These are phyloP conservation scores for Choiromyces venosus DNA, from an alignment of 495 filamentous ascomycete genomes.

Conservation along the genomic window DNA sequence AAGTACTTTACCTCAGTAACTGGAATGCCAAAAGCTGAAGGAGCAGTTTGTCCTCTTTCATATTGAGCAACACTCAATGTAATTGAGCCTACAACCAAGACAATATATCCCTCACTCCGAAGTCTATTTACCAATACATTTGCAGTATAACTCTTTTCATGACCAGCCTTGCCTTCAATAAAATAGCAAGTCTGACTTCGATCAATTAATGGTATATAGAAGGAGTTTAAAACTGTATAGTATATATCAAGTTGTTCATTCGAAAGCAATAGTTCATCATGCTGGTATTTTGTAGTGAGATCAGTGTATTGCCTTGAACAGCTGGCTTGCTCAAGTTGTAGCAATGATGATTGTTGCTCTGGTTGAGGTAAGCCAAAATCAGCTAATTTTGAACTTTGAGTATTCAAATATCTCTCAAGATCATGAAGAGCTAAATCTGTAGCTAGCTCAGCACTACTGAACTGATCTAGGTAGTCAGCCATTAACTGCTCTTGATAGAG, in stretches of 20 bases:
- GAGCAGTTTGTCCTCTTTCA: conserved; percentile 16
- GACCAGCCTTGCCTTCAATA: conserved; percentile 20
- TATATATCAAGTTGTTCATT: conserved; percentile 1
- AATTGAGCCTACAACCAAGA: conserved; percentile 18
- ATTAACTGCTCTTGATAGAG: conserved; percentile 10
- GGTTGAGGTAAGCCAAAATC: conserved; percentile 13
- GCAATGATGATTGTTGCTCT: neutral
- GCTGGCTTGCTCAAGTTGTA: conserved; percentile 7
- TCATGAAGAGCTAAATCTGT: neutral
- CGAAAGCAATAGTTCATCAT: neutral
- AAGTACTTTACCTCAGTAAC: conserved; percentile 12
- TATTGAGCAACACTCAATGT: conserved; percentile 21
- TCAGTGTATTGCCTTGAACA: neutral
- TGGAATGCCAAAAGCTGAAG: conserved; percentile 25
- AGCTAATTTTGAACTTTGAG: neutral
- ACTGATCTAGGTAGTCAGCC: conserved; percentile 10
- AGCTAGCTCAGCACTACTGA: neutral
- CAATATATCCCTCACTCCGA: conserved; percentile 13
- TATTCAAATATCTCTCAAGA: neutral
- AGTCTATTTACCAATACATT: conserved; percentile 11
- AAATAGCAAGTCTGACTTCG: conserved; percentile 11
- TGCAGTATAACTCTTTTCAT: conserved; percentile 15
- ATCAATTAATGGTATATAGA: neutral
- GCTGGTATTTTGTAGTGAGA: neutral
- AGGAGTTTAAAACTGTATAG: conserved; percentile 1